Percentiles rank a stretch among this genome's conserved stretches.
phyloP scores from a whole-genome alignment of 805 yeast genomes.

The Cyberlindnera xishuangbannaensis region DNA sequence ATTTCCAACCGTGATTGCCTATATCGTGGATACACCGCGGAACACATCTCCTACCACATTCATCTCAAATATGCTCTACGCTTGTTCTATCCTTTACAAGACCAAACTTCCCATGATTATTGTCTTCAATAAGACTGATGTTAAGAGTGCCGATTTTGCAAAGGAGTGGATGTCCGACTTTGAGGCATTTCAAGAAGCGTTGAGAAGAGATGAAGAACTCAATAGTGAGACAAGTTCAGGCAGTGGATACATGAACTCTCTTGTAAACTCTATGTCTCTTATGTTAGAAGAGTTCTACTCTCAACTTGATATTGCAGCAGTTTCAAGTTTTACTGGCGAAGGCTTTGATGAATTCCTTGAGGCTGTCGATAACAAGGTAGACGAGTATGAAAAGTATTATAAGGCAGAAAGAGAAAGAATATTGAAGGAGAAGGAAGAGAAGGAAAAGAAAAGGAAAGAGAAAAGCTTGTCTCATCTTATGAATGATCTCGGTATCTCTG shows the following conservation, averaged over 20 bases:
- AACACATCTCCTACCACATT: conserved; percentile 92
- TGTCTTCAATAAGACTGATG: conserved; percentile 94
- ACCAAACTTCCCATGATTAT: conserved; percentile 95
- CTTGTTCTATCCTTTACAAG: conserved; percentile 93
- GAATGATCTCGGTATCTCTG: conserved; percentile 77
- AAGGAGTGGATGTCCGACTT: conserved; percentile 97
- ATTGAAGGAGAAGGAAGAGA: conserved; percentile 66
- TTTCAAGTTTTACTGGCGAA: conserved; percentile 86
- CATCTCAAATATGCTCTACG: conserved; percentile 97
- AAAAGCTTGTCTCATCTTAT: conserved; percentile 65
- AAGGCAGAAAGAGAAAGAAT: conserved; percentile 82
- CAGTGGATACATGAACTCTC: conserved; percentile 89
- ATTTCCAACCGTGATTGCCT: conserved; percentile 93
- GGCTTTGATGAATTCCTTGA: conserved; percentile 88
- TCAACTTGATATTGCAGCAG: conserved; percentile 87
- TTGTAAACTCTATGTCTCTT: conserved; percentile 90
- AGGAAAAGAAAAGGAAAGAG: conserved; percentile 67
- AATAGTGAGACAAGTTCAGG: conserved; percentile 52
- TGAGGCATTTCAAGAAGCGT: conserved; percentile 80
- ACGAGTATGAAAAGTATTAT: conserved; percentile 80
- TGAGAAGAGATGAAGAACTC: conserved; percentile 56
- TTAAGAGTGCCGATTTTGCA: conserved; percentile 77
- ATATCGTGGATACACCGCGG: conserved; percentile 94
- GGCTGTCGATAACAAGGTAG: conserved; percentile 82
- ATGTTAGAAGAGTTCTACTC: conserved; percentile 96